phyloP scores from a whole-genome alignment of 2,329 filamentous ascomycete species.

The Aspergillus eucalypticola region DNA sequence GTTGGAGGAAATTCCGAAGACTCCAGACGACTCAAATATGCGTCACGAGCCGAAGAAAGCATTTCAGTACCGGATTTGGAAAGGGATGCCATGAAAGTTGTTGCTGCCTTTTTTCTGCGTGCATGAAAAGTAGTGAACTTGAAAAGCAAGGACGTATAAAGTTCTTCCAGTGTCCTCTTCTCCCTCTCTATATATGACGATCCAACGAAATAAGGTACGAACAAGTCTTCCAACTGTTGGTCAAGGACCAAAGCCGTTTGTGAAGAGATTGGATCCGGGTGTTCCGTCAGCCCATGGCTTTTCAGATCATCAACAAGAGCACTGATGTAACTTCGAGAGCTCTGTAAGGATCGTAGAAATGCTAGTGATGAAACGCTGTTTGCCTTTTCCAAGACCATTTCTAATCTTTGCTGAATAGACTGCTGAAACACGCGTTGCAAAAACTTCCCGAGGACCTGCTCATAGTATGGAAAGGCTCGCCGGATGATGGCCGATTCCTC shows the following conservation, averaged over 20 bases:
- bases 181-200: conserved; percentile 67
- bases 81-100: conserved; percentile 88
- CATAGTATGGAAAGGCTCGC: conserved; percentile 91
- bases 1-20: conserved; percentile 84
- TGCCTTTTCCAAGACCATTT: conserved; percentile 94
- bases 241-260: conserved; percentile 74
- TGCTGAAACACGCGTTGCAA: conserved; percentile 96
- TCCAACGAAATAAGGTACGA: conserved; percentile 66
- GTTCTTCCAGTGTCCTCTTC: conserved; percentile 69
- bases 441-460: conserved; percentile 89
- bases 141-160: conserved; percentile 90
- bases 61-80: conserved; percentile 88
- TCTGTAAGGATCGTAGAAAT: conserved; percentile 86
- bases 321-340: conserved; percentile 85
- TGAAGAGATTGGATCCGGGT: conserved; percentile 86
- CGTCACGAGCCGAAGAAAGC: conserved; percentile 82
- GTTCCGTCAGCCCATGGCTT: conserved; percentile 88
- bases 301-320: conserved; percentile 89
- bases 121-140: conserved; percentile 93
- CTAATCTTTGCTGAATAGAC: conserved; percentile 91
- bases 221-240: conserved; percentile 66
- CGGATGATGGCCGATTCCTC: conserved; percentile 98
- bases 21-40: conserved; percentile 85
- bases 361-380: conserved; percentile 87
- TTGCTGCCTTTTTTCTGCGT: conserved; percentile 78